A percentile compares a stretch with the other conserved stretches of the same genome.
Conservation (phyloP, 805 yeast genomes). For the Candida coleopterorum region DNA sequence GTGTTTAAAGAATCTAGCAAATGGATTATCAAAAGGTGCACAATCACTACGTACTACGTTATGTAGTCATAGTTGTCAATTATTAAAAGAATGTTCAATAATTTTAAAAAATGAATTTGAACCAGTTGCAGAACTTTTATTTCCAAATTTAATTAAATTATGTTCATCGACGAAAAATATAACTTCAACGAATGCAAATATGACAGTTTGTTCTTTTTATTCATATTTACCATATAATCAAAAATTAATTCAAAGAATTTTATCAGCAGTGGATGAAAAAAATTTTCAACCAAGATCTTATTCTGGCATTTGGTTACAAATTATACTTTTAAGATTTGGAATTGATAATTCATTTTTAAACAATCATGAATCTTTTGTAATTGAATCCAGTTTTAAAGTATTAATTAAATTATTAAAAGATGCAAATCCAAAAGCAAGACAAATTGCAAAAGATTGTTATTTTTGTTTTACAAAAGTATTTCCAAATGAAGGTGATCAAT, state of each 20-base stretch:
- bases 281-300: conserved; percentile 66
- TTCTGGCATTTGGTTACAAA: conserved; percentile 65
- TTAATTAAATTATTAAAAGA: conserved; percentile 64
- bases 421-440: conserved; percentile 78
- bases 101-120: conserved; percentile 38
- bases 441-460: conserved; percentile 62
- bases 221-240: conserved; percentile 49
- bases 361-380: conserved; percentile 19
- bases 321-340: conserved; percentile 51
- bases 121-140: conserved; percentile 44
- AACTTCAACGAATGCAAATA: conserved; percentile 54
- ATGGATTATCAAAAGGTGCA: conserved; percentile 61
- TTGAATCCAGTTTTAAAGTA: conserved; percentile 46
- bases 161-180: conserved; percentile 61
- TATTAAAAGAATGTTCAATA: conserved; percentile 63
- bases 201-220: conserved; percentile 51
- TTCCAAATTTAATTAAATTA: conserved; percentile 46
- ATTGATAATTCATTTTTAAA: conserved; percentile 24
- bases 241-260: conserved; percentile 48
- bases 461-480: conserved; percentile 62
- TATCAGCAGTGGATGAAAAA: conserved; percentile 57
- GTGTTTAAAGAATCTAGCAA: conserved; percentile 29
- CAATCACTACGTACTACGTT: conserved; percentile 81
- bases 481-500: conserved; percentile 45
- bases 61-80: conserved; percentile 67